These are phyloP conservation scores for Tolypocladium ovalisporum DNA, from an alignment of 2,329 filamentous ascomycete genomes.

Conservation along the genomic window DNA sequence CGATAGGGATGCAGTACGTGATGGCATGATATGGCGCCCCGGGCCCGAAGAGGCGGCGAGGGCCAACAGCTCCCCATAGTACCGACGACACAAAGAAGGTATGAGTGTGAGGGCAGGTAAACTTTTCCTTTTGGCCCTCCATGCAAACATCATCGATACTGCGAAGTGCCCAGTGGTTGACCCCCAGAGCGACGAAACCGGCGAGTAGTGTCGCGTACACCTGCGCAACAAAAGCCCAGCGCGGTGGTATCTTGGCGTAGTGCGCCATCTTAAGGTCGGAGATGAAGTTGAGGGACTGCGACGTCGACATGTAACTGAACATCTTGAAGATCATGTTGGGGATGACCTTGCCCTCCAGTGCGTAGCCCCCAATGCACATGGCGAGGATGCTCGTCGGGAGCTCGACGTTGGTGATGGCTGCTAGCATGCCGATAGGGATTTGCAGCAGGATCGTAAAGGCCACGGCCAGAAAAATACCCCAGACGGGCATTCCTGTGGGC, in stretches of 20 bases:
- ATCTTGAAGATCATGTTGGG: constrained; percentile 65
- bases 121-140: constrained; percentile 35
- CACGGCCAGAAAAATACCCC: constrained; percentile 39
- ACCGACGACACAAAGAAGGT: constrained; percentile 51
- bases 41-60: constrained; percentile 44
- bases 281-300: constrained; percentile 46
- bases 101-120: constrained; percentile 36
- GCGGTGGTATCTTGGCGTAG: constrained; percentile 49
- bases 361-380: constrained; percentile 57
- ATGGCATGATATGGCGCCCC: constrained; percentile 9
- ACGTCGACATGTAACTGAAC: constrained; percentile 53
- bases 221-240: constrained; percentile 42
- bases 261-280: constrained; percentile 52
- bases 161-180: constrained; percentile 48
- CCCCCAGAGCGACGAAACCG: constrained; percentile 42
- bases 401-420: constrained; percentile 44
- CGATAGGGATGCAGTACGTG: constrained; percentile 10
- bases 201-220: constrained; percentile 41
- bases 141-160: constrained; percentile 48
- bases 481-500: constrained; percentile 39
- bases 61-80: constrained; percentile 59
- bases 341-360: constrained; percentile 51
- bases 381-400: constrained; percentile 53
- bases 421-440: constrained; percentile 43
- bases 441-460: constrained; percentile 39